A percentile compares a stretch with the other conserved stretches of the same genome.
Conservation (phyloP, 371 early-diverging fungal genomes). For the Nematocida sp. region DNA sequence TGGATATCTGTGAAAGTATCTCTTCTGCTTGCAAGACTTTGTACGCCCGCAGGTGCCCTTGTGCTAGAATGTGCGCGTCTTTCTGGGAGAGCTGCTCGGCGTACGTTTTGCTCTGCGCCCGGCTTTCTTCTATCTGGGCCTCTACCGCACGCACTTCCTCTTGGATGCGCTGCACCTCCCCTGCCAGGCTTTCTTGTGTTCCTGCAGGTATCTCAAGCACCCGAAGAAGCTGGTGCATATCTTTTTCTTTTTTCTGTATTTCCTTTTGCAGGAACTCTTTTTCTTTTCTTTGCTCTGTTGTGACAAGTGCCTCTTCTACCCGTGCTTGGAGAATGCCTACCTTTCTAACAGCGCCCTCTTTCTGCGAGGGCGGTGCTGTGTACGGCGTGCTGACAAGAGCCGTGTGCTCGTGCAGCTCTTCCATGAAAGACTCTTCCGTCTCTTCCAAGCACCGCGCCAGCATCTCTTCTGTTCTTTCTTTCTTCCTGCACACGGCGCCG, state of each 20-base stretch:
- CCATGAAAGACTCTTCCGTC: not conserved
- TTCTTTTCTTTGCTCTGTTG: conserved; percentile 39
- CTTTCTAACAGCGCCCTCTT: not conserved
- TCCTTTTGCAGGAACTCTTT: conserved; percentile 15
- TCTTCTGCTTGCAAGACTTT: conserved; percentile 31
- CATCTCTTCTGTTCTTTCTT: conserved; percentile 24
- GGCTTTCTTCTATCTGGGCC: conserved; percentile 13
- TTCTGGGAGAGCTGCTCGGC: conserved; percentile 5
- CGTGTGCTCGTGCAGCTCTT: conserved; percentile 2
- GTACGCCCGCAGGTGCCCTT: not conserved
- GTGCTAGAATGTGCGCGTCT: conserved; percentile 21
- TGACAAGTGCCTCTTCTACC: conserved; percentile 1
- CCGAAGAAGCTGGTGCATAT: not conserved
- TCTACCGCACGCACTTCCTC: conserved; percentile 33
- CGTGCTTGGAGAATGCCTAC: conserved; percentile 18
- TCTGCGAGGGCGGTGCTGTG: not conserved
- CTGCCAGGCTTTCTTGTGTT: not conserved
- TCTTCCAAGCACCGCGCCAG: not conserved
- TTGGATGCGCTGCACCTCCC: not conserved
- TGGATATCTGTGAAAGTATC: conserved; percentile 23
- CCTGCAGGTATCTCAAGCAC: no score
- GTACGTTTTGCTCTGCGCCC: not conserved
- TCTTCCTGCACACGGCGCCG: not conserved
- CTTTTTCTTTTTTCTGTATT: conserved; percentile 22
- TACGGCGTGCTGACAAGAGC: not conserved